Evolutionary conservation across 2,329 filamentous ascomycete genomes (phyloP).

Genomic region (Fusarium vanettenii): DNA sequence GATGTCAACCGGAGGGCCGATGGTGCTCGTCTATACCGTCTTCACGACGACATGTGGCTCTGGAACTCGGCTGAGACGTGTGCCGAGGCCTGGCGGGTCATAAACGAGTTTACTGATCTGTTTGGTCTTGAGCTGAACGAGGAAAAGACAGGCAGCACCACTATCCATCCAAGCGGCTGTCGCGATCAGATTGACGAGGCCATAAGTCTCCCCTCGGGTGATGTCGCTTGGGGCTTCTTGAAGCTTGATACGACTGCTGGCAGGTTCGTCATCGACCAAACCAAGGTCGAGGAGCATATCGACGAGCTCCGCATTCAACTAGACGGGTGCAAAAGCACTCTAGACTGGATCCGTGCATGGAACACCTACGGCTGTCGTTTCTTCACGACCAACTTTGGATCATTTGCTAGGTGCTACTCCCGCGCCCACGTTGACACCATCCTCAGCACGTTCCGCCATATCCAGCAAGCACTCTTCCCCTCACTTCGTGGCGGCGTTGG

Average conservation of each 20-base stretch:
- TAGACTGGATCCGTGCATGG: not conserved
- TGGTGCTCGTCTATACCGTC: not conserved
- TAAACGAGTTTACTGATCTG: not conserved
- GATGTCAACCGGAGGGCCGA: not conserved
- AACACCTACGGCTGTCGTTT: not conserved
- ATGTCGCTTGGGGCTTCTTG: not conserved
- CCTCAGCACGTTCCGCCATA: not conserved
- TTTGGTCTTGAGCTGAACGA: not conserved
- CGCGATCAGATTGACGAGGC: not conserved
- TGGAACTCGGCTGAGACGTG: not conserved
- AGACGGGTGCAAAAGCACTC: not conserved
- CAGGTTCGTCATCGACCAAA: not conserved
- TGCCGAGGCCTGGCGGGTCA: not conserved
- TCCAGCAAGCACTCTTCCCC: not conserved
- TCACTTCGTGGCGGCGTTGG: not conserved
- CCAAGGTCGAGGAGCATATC: not conserved
- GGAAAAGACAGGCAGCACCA: not conserved
- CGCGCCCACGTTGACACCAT: not conserved
- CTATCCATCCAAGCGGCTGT: not conserved
- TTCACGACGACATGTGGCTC: not conserved
- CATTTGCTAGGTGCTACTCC: not conserved
- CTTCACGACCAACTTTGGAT: not conserved
- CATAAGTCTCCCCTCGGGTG: not conserved
- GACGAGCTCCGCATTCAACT: not conserved
- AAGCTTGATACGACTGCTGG: not conserved